A percentile compares a stretch with the other conserved stretches of the same genome.
phyloP scores from a whole-genome alignment of 352 stramenopile genomes.

The Globisporangium irregulare region DNA sequence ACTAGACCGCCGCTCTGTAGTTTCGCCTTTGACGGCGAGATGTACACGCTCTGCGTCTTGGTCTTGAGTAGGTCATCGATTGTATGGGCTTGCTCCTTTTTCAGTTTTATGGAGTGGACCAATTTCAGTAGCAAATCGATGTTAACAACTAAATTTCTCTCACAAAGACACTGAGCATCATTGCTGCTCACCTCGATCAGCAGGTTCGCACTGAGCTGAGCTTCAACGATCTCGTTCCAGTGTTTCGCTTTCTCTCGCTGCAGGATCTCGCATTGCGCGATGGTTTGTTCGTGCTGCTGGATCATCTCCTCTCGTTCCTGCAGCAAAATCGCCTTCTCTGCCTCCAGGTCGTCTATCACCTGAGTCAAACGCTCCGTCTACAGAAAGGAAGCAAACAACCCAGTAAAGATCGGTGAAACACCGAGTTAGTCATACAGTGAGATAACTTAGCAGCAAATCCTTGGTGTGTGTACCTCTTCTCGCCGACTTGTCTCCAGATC shows the following conservation, averaged over 20 bases:
- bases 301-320: constrained; percentile 40
- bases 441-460: not conserved
- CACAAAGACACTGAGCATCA: too few relatives aligned
- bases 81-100: constrained; percentile 67
- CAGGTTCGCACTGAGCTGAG: constrained; percentile 69
- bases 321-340: constrained; percentile 33
- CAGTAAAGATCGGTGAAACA: not conserved
- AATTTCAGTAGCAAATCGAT: not conserved
- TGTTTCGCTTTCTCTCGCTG: constrained; percentile 64
- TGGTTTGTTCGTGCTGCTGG: constrained; percentile 39
- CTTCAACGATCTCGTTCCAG: constrained; percentile 69
- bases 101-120: not conserved
- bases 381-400: not conserved
- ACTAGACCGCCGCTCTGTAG: not conserved
- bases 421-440: not conserved
- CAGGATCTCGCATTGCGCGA: constrained; percentile 48
- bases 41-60: constrained; percentile 33
- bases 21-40: constrained; percentile 31
- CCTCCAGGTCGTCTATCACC: constrained; percentile 33
- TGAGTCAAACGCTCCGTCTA: constrained; percentile 34
- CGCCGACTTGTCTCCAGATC: constrained; percentile 42
- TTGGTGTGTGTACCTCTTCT: constrained; percentile 34
- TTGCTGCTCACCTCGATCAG: constrained; percentile 61
- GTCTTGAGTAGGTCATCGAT: constrained; percentile 69
- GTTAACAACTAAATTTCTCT: constrained; percentile 8